Base-by-base conservation (phyloP, 192 early-diverging fungal genomes). In the Phlyctochytrium planicorne region DNA sequence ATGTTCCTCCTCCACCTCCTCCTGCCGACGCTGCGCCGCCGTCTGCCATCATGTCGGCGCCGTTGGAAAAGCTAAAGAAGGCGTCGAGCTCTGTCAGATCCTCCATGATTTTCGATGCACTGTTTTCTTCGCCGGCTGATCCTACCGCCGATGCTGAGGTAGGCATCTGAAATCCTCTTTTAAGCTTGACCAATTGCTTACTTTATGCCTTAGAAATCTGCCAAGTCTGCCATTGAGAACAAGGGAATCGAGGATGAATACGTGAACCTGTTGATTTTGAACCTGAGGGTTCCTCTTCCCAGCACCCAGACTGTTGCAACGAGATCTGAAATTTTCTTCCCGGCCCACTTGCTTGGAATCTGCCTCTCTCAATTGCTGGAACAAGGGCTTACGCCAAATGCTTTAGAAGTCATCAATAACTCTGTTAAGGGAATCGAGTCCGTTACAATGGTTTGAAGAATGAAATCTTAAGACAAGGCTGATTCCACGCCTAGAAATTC, bases 291-390 rank as follows among this genome's bases (percentile, higher is more conserved):
- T 64, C 94, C 95, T 10, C 79, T 94, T 34, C 94, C 93, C 56
- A 89, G 79, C 65, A 80, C 88, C 1, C 90, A 93, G 62, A 85
- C 88, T 27, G 78, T 89, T 70, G 93, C 89, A 32, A 87, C 76
- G 57, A 77, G 76, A 74, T 91, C 87, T 78, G 94, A 95, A 72
- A 91, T 99, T 53, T 85, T 97, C 75, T 97, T 95, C 90, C 95
- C 96, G 0, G 92, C 97, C 17, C 95, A 97, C 62, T 76, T 94
- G 33, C 94, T 98, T 62, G 92, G 94, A 33, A 79, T 90, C 64
- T 84, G 86, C 76, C 85, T 91, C 31, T 88, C 90, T 53, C 92
- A 96, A 75, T 88, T 47, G 6, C 40, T 47, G 40, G 40, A 47
- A 20, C 10, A 47, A 47, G 40, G 40, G 20, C 6, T 14, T 6